Conservation (phyloP, 192 early-diverging fungal species). For the Backusella morwellensis region DNA sequence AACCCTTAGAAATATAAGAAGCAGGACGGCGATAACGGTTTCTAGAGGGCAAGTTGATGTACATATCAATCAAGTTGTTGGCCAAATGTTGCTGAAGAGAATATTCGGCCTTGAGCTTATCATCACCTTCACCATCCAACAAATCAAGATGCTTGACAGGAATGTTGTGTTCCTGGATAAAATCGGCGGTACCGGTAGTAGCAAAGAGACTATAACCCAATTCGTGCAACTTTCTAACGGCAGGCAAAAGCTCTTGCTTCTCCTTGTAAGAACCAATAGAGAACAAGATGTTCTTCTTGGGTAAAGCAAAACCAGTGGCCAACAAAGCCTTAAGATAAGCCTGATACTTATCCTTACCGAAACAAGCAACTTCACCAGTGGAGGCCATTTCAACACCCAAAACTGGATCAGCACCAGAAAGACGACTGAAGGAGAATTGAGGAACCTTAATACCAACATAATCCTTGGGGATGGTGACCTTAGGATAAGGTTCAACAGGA, state of each 20-base stretch:
- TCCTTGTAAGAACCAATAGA: slow-evolving; percentile 99
- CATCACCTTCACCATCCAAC: slow-evolving; percentile 53
- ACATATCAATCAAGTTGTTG: slow-evolving; percentile 97
- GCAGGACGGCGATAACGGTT: slow-evolving; percentile 96
- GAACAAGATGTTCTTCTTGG: slow-evolving; percentile 94
- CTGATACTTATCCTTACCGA: slow-evolving; percentile 96
- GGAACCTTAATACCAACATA: slow-evolving; percentile 97
- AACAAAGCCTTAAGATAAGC: slow-evolving; percentile 96
- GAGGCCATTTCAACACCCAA: slow-evolving; percentile 99
- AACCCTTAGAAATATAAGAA: slow-evolving; percentile 92
- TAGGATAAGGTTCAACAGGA: slow-evolving; percentile 79
- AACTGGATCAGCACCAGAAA: slow-evolving; percentile 95
- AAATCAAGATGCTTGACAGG: slow-evolving; percentile 90
- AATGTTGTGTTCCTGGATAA: slow-evolving; percentile 92
- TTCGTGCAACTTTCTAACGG: slow-evolving; percentile 80
- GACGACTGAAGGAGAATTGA: slow-evolving; percentile 95
- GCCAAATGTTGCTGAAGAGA: slow-evolving; percentile 91
- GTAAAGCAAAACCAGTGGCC: slow-evolving; percentile 89
- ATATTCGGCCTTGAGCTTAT: slow-evolving; percentile 80
- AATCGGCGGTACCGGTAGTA: slow-evolving; percentile 96
- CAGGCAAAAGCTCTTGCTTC: slow-evolving; percentile 92
- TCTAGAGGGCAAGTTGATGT: slow-evolving; percentile 98
- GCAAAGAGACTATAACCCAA: slow-evolving; percentile 93
- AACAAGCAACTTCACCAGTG: slow-evolving; percentile 98
- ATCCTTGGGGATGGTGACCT: slow-evolving; percentile 65